Evolutionary conservation across 805 yeast genomes (phyloP).

Genomic region (Metschnikowia reukaufii): DNA sequence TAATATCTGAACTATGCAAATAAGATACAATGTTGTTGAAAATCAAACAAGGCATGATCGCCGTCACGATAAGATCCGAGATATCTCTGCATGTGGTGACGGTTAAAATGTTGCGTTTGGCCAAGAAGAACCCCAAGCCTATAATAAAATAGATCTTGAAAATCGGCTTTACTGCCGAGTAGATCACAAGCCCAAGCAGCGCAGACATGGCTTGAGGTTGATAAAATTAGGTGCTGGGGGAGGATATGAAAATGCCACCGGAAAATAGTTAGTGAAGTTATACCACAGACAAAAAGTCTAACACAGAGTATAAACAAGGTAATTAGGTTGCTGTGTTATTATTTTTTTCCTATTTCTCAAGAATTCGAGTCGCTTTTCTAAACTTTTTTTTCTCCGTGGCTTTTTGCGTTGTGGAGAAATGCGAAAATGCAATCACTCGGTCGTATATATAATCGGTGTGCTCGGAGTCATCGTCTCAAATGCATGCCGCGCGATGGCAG

Average conservation of each 20-base stretch:
- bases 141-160: conserved; percentile 76
- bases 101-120: conserved; percentile 59
- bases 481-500: background rate
- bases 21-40: conserved; percentile 70
- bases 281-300: background rate
- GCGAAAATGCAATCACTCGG: background rate
- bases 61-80: conserved; percentile 65
- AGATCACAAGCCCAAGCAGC: conserved; percentile 62
- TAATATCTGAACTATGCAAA: conserved; percentile 66
- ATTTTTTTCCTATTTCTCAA: too few species aligned
- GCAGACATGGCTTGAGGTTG: conserved; percentile 13
- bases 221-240: background rate
- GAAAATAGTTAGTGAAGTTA: background rate
- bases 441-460: background rate
- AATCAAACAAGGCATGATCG: conserved; percentile 72
- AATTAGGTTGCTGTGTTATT: background rate
- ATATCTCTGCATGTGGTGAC: conserved; percentile 67
- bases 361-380: too few species aligned
- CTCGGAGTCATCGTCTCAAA: too few species aligned
- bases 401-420: background rate
- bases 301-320: background rate
- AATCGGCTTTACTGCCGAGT: conserved; percentile 82
- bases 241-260: background rate
- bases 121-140: conserved; percentile 62
- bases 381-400: background rate